Base-by-base conservation (phyloP, 441 rosid genomes). In the Adansonia rubrostipa region DNA sequence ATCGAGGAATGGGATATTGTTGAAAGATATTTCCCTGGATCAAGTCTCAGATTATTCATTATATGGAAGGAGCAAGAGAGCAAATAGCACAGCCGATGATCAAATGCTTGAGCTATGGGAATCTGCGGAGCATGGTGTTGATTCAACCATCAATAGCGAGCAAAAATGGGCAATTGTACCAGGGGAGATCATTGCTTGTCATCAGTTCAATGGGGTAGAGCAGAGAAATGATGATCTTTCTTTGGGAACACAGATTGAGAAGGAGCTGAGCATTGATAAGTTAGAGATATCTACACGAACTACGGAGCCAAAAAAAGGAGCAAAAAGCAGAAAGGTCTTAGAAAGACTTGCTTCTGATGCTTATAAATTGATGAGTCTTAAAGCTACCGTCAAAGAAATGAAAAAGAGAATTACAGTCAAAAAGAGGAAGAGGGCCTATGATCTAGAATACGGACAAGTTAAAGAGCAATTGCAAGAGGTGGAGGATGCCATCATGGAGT, bases 11-110 rank as follows among this genome's bases (percentile, higher is more conserved):
- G 88, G 87, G 74, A 81, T 81, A 57, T 79, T 82, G 84, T 86
- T 90, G 95, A 96, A 94, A 87, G 99, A 96, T 80, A 96, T 96
- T 80, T 94, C 84, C 0, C 97, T 96, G 9, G 99, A 96, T 87
- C 94, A 92, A 71, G 92, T 85, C 68, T 92, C 96, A 51, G 89
- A 91, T 77, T 83, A 82, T 58, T 83, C 91, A 9, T 80, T 79
- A 73, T 78, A 84, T 53, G 83, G 90, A 80, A 87, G 86, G 85
- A 88, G 88, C 85, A 83, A 82, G 73, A 85, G 86, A 77, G 79
- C 70, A 54, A 83, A 70, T 47, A 42, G 69, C 42, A 83, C 80
- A 73, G 64, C 84, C 14, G 83, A 77, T 42, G 90, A 85, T 83
- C 92, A 84, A 79, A 85, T 87, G 87, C 88, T 90, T 68, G 91